Base-by-base conservation (phyloP, 169 alveolate species). In the Plasmodium falciparum region DNA sequence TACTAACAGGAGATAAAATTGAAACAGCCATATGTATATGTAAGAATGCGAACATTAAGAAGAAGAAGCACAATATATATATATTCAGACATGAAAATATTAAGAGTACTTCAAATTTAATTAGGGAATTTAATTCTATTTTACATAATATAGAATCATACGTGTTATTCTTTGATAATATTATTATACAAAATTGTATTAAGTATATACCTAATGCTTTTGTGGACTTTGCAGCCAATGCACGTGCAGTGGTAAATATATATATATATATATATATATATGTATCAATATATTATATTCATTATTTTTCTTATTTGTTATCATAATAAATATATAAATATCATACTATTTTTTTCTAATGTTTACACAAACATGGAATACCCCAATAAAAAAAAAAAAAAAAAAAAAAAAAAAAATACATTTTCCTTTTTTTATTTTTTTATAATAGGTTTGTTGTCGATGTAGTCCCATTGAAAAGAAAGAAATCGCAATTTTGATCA, bases 11-110 rank as follows among this genome's bases (percentile, higher is more conserved):
- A 17, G 99, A 99, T 95, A 99, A 99, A 93, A 98, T 98, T 24
- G 99, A 99, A 93, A 99, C 99, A 1, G 99, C 99, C 1, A 97
- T 97, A 52, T 99, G 99, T 86, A 97, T 98, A 89, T 98, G 99
- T 6, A 98, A 97, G 24, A 96, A 99, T 17, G 98, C 99, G 6
- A 99, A 99, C 26, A 94, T 98, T 15, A 98, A 98, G 88, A 95
- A 90, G 94, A 92, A 90, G 85, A 86, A 88, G 59, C 92, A 94
- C 50, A 78, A 95, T 26, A 89, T 92, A 33, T 90, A 88, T 61
- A 89, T 89, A 15, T 91, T 94, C 85, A 90, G 95, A 6, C 88
- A 88, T 33, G 95, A 94, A 43, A 90, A 90, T 67, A 89, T 90
- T 52, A 93, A 88, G 78, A 88, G 90, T 49, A 89, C 90, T 11